Evolutionary conservation across 73 alveolate species (phyloP).

Genomic region (Blepharisma stoltei): DNA sequence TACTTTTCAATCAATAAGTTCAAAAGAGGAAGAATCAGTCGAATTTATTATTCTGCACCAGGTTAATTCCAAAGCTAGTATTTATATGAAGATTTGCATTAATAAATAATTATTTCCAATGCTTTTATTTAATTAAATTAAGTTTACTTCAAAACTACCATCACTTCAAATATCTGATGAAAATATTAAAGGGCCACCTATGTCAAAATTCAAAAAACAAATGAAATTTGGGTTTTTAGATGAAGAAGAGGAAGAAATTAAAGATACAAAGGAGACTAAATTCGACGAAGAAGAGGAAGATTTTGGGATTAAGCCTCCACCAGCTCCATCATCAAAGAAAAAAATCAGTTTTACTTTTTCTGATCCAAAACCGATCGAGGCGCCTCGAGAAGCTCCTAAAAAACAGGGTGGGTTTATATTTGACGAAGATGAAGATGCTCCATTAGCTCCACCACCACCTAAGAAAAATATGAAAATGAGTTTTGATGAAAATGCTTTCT

Average conservation of each 20-base stretch:
- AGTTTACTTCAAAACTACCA: neutral
- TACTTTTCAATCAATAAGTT: neutral
- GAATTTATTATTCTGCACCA: too few species aligned
- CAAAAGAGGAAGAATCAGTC: neutral
- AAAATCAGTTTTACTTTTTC: slow-evolving; percentile 3
- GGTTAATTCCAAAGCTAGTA: too few species aligned
- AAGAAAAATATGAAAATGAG: neutral
- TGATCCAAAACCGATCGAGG: neutral
- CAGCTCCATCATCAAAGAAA: slow-evolving; percentile 31
- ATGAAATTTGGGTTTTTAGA: too few species aligned
- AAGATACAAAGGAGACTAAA: neutral
- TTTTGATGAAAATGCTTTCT: neutral
- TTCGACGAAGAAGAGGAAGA: neutral
- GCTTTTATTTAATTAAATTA: too few species aligned
- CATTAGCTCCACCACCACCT: neutral
- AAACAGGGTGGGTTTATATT: too few species aligned
- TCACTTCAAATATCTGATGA: neutral
- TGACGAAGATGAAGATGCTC: neutral
- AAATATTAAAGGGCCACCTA: too few species aligned
- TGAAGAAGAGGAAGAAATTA: too few species aligned
- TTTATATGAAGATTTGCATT: too few species aligned
- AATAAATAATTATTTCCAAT: too few species aligned
- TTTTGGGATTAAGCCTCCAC: slow-evolving; percentile 28
- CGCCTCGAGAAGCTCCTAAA: too few species aligned
- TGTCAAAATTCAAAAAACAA: too few species aligned